Evolutionary conservation across 179 eudicot species (phyloP).

Genomic region (Kewa caespitosa): DNA sequence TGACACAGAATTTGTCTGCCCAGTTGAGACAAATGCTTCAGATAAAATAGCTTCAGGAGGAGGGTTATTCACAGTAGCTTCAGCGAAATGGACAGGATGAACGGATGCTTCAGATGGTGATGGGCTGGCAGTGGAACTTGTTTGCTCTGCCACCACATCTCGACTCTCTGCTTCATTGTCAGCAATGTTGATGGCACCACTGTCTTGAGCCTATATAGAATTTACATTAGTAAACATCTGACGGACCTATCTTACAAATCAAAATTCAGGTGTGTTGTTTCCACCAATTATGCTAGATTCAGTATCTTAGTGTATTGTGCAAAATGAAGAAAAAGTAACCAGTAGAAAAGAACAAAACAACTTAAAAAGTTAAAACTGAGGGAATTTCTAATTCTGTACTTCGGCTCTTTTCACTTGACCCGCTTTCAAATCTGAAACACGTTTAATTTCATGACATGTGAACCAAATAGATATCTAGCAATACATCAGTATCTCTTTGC

Average conservation of each 20-base stretch:
- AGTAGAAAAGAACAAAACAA: neutral
- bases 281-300: neutral
- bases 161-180: constrained; percentile 41
- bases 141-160: constrained; percentile 39
- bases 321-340: neutral
- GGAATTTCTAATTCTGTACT: neutral
- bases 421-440: neutral
- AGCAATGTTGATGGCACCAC: constrained; percentile 28
- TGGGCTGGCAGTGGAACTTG: constrained; percentile 39
- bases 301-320: neutral
- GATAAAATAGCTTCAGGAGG: constrained; percentile 34
- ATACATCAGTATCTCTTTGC: neutral
- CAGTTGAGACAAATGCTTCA: constrained; percentile 46
- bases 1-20: constrained; percentile 33
- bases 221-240: constrained; percentile 17
- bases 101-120: constrained; percentile 45
- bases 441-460: neutral
- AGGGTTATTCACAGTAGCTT: constrained; percentile 33
- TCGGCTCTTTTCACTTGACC: neutral
- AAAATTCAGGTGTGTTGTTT: neutral
- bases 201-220: constrained; percentile 38
- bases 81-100: constrained; percentile 38
- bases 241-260: no score
- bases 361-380: neutral
- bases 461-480: neutral